phyloP scores from a whole-genome alignment of 345 rosid genomes.

The Stellera chamaejasme region DNA sequence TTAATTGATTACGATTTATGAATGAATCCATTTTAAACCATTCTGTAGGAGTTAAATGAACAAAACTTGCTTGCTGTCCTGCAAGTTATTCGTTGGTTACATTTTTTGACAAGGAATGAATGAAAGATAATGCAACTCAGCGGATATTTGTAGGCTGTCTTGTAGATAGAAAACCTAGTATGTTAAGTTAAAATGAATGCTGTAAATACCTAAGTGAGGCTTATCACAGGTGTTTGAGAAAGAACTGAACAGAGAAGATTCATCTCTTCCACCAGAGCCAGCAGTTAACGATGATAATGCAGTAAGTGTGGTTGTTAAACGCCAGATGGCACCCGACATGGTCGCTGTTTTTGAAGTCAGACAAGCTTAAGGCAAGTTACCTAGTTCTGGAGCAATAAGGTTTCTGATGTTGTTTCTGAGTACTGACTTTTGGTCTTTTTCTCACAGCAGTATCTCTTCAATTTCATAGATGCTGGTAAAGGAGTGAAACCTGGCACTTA shows the following conservation, averaged over 20 bases:
- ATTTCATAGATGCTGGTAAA: slow-evolving; percentile 62
- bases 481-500: slow-evolving; percentile 58
- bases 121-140: no score
- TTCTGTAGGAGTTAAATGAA: no score
- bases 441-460: slow-evolving; percentile 47
- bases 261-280: slow-evolving; percentile 56
- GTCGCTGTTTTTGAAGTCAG: slow-evolving; percentile 70
- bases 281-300: slow-evolving; percentile 45
- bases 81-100: no score
- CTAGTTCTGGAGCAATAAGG: slow-evolving; percentile 7
- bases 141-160: no score
- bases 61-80: no score
- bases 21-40: no score
- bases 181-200: no score
- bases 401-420: neutral
- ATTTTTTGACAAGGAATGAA: no score
- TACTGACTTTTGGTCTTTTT: slow-evolving; percentile 18
- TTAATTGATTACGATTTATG: no score
- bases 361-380: slow-evolving; percentile 62
- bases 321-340: slow-evolving; percentile 80
- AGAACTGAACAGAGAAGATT: slow-evolving; percentile 26
- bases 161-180: no score
- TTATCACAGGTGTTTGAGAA: slow-evolving; percentile 36
- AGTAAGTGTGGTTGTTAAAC: slow-evolving; percentile 56
- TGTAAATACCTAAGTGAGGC: neutral